A percentile compares a stretch with the other conserved stretches of the same genome.
Conservation (phyloP, 208 protist species). For the Balamuthia mandrillaris region DNA sequence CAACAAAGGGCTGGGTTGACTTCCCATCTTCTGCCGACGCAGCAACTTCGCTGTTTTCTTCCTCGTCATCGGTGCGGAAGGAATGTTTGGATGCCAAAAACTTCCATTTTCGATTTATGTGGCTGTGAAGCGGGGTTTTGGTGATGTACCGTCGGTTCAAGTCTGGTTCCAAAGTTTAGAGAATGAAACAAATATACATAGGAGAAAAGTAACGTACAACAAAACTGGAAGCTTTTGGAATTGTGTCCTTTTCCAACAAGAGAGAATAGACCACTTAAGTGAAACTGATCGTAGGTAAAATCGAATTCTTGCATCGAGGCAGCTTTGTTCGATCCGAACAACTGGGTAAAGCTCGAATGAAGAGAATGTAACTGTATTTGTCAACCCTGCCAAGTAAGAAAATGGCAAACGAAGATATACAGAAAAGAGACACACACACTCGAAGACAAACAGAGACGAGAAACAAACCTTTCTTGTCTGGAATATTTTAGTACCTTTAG, state of each 20-base stretch:
- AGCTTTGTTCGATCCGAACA: not conserved
- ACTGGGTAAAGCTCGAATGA: not conserved
- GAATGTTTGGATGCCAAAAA: not conserved
- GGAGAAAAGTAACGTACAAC: not conserved
- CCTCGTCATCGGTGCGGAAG: not conserved
- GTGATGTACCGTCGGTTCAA: too few relatives aligned
- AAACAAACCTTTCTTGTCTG: not conserved
- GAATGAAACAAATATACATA: too few relatives aligned
- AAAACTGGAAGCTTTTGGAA: not conserved
- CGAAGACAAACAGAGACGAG: too few relatives aligned
- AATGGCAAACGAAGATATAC: too few relatives aligned
- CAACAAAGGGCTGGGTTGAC: too few relatives aligned
- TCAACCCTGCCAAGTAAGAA: not conserved
- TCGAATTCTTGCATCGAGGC: not conserved
- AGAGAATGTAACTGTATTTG: not conserved
- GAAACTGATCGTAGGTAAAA: not conserved
- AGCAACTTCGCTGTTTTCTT: not conserved
- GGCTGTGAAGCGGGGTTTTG: not conserved
- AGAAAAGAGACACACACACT: too few relatives aligned
- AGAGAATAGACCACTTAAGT: not conserved
- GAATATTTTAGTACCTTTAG: not conserved
- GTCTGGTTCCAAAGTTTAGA: too few relatives aligned
- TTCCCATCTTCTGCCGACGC: too few relatives aligned
- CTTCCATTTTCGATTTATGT: slow-evolving; percentile 4
- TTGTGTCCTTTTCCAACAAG: not conserved